Conservation (phyloP, 139 green algal genomes). For the Closterium sp. region DNA sequence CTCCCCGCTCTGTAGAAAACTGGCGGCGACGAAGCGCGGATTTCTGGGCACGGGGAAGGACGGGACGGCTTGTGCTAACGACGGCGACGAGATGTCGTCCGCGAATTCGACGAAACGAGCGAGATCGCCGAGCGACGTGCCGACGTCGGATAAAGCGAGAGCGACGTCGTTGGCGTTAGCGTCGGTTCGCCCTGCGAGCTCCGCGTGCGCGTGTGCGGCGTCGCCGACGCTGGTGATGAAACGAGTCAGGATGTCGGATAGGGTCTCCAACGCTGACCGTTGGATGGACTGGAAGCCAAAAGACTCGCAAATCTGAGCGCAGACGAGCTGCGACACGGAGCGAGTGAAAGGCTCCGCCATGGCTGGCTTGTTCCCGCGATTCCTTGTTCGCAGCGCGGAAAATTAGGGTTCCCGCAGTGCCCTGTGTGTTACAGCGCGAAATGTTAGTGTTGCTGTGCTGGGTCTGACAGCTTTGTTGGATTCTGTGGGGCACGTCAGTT, state of each 20-base stretch:
- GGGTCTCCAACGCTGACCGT: constrained; percentile 69
- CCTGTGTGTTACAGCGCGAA: no score
- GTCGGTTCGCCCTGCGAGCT: constrained; percentile 71
- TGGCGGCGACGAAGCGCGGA: constrained; percentile 20
- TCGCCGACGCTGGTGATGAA: constrained; percentile 71
- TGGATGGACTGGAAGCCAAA: constrained; percentile 74
- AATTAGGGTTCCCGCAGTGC: not conserved
- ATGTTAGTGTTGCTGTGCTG: no score
- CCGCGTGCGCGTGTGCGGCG: constrained; percentile 67
- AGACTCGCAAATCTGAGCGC: constrained; percentile 65
- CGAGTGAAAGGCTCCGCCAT: constrained; percentile 75
- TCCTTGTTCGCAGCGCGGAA: not conserved
- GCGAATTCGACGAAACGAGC: constrained; percentile 29
- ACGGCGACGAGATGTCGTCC: constrained; percentile 20
- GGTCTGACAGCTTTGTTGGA: not conserved
- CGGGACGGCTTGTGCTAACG: constrained; percentile 11
- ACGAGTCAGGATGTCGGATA: constrained; percentile 76
- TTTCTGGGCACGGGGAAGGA: constrained; percentile 22
- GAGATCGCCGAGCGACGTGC: constrained; percentile 49
- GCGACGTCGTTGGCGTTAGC: constrained; percentile 71
- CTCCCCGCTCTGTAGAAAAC: constrained; percentile 37
- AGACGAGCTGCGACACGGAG: constrained; percentile 60
- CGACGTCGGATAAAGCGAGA: constrained; percentile 74
- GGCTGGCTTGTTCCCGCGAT: not conserved
- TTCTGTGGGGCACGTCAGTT: not conserved